Percentiles rank a stretch among this genome's conserved stretches.
These are phyloP conservation scores for Gossypium mustelinum DNA, from an alignment of 345 rosid genomes.

Conservation along the genomic window DNA sequence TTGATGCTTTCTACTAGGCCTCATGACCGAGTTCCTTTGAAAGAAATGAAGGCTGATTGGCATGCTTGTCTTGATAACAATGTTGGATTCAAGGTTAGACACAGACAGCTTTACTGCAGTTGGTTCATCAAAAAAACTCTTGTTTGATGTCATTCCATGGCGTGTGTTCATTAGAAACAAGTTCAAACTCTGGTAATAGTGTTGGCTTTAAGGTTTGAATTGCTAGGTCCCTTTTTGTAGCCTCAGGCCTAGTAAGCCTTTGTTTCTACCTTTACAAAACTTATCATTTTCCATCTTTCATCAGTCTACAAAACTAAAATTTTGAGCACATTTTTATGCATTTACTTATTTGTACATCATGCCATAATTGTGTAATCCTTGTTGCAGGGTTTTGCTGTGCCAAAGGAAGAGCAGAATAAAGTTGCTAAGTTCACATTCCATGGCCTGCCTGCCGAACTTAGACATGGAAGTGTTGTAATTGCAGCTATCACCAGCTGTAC, in stretches of 20 bases:
- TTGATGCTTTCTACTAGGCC: constrained; percentile 42
- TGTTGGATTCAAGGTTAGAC: constrained; percentile 77
- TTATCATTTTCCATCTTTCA: not conserved
- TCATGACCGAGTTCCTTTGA: constrained; percentile 76
- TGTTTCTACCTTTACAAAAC: not conserved
- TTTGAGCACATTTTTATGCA: not conserved
- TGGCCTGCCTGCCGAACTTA: constrained; percentile 82
- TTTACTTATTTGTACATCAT: not conserved
- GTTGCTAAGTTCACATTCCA: constrained; percentile 75
- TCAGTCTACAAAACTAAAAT: not conserved
- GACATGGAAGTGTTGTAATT: constrained; percentile 97
- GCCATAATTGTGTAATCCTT: not conserved
- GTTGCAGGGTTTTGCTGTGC: constrained; percentile 80
- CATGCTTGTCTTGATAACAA: constrained; percentile 69
- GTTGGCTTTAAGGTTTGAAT: not conserved
- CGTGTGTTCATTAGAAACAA: not conserved
- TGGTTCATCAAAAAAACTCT: not conserved
- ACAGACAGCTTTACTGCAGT: not conserved
- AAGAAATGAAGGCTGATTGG: constrained; percentile 88
- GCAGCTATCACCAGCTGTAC: constrained; percentile 99
- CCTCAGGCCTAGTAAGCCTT: not conserved
- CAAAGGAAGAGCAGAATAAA: constrained; percentile 76
- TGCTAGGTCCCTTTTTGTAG: not conserved
- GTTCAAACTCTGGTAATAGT: not conserved
- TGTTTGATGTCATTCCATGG: not conserved